A percentile compares a stretch with the other conserved stretches of the same genome.
phyloP scores from a whole-genome alignment of 192 early-diverging fungal genomes.

The Cladochytrium replicatum region DNA sequence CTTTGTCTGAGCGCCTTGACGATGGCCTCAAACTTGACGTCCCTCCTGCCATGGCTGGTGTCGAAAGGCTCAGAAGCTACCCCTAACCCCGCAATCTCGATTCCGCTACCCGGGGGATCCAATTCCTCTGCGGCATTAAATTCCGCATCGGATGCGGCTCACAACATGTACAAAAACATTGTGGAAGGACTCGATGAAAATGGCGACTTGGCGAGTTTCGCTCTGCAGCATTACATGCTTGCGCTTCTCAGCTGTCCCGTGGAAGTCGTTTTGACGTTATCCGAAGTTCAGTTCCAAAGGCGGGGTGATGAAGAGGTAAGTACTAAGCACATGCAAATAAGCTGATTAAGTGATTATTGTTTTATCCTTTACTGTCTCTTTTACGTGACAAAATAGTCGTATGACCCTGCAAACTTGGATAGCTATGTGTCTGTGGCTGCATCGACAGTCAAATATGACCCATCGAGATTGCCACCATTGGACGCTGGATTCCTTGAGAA shows the following conservation, averaged over 20 bases:
- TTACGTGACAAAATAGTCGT: neutral
- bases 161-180: neutral
- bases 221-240: slow-evolving; percentile 23
- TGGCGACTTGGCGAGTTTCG: slow-evolving; percentile 17
- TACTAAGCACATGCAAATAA: neutral
- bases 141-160: neutral
- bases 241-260: slow-evolving; percentile 34
- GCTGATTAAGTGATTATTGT: slow-evolving; percentile 13
- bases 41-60: too few species aligned
- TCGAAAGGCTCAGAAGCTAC: too few species aligned
- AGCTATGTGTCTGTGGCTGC: slow-evolving; percentile 5
- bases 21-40: too few species aligned
- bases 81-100: too few species aligned
- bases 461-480: slow-evolving; percentile 13
- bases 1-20: too few species aligned
- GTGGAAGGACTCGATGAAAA: slow-evolving; percentile 4
- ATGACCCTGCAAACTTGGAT: neutral
- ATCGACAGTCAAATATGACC: neutral
- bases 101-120: too few species aligned
- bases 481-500: slow-evolving; percentile 26
- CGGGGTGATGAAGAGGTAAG: slow-evolving; percentile 6
- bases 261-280: slow-evolving; percentile 35
- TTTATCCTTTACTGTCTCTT: neutral
- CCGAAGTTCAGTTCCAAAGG: slow-evolving; percentile 31
- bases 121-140: too few species aligned